Evolutionary conservation across 306 rosid species (phyloP).

Genomic region (Cicer chorassanicum): DNA sequence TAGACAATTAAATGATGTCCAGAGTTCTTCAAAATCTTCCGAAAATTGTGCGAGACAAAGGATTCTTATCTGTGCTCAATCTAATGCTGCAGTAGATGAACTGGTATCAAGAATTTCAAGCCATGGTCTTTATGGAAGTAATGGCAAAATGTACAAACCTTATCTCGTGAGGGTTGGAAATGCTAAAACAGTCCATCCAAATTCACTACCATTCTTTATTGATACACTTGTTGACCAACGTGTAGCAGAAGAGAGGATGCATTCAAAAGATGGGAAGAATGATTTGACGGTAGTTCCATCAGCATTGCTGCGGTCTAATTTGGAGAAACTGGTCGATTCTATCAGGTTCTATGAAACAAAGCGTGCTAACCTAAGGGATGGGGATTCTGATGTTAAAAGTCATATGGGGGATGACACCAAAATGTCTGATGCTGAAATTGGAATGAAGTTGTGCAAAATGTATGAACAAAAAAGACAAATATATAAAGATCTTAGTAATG

Average conservation of each 20-base stretch:
- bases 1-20: constrained; percentile 66
- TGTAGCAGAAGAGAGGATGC: constrained; percentile 75
- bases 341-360: constrained; percentile 82
- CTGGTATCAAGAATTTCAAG: constrained; percentile 88
- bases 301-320: constrained; percentile 63
- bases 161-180: constrained; percentile 98
- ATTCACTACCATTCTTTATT: constrained; percentile 87
- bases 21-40: constrained; percentile 52
- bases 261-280: constrained; percentile 57
- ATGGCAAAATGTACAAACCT: constrained; percentile 86
- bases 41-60: constrained; percentile 68
- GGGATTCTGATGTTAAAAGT: constrained; percentile 54
- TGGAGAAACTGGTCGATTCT: constrained; percentile 79
- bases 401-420: constrained; percentile 60
- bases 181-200: constrained; percentile 82
- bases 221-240: constrained; percentile 94
- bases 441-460: constrained; percentile 66
- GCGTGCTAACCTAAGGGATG: constrained; percentile 77
- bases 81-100: constrained; percentile 99
- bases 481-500: constrained; percentile 79
- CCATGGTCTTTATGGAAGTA: constrained; percentile 74
- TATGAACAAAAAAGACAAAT: constrained; percentile 86
- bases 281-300: constrained; percentile 62
- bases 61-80: constrained; percentile 96
- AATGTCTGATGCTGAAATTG: constrained; percentile 70